A percentile compares a stretch with the other conserved stretches of the same genome.
Evolutionary conservation across 257 asterid species (phyloP).

Genomic region (Ligustrum vulgare): DNA sequence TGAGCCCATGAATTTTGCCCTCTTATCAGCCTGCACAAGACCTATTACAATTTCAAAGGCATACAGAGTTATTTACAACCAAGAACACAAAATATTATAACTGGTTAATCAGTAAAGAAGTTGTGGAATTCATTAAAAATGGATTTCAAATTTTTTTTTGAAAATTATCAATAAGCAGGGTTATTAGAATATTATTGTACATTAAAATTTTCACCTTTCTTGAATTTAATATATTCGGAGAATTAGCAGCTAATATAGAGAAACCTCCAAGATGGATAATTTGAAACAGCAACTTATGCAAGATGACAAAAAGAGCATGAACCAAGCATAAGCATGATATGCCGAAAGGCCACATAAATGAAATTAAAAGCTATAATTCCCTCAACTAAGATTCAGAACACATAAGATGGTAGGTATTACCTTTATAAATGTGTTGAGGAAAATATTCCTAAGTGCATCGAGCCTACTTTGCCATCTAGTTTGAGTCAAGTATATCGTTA

Average conservation of each 20-base stretch:
- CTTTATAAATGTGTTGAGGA: too few species aligned
- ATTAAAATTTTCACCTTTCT: not conserved
- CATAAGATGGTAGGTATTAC: too few species aligned
- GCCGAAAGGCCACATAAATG: not conserved
- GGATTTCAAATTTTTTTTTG: not conserved
- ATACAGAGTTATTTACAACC: not conserved
- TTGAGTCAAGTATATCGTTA: too few species aligned
- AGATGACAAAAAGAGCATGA: not conserved
- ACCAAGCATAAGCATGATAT: not conserved
- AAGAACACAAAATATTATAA: not conserved
- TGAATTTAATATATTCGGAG: not conserved
- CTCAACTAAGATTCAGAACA: too few species aligned
- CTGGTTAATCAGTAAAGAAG: not conserved
- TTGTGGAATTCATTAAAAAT: not conserved
- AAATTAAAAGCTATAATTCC: not conserved
- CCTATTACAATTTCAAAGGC: constrained; percentile 26
- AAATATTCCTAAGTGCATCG: too few species aligned
- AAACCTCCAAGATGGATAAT: not conserved
- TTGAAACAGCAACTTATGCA: not conserved
- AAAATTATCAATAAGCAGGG: not conserved
- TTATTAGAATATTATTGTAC: not conserved
- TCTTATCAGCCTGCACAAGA: constrained; percentile 30
- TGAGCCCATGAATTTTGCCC: too few species aligned
- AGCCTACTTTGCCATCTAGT: too few species aligned
- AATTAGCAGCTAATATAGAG: not conserved